Evolutionary conservation across 768 basidiomycete species (phyloP), one percentile per base, ranked within the genome.

Genomic region (Mycena galericulata): DNA sequence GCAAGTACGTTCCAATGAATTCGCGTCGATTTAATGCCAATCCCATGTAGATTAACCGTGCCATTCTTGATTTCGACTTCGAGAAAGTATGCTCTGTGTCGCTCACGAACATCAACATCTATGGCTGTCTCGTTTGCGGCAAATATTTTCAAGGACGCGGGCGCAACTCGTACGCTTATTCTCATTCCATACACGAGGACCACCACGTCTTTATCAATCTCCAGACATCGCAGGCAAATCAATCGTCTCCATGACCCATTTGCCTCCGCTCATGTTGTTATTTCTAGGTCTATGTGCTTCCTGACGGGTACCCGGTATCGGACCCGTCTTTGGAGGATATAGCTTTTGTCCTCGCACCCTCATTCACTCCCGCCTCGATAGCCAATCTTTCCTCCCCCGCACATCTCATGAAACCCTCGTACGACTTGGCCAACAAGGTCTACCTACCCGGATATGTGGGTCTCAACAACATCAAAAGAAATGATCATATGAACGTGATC

Each of bases 111-210:
- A 96, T 98, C 86, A 98, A 99, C 80, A 93, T 93, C 70, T 99
- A 99, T 76, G 96, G 95, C 36, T 99, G 98, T 77, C 89, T 99
- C 59, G 97, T 99, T 18, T 97, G 95, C 77, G 98, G 98, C 62
- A 99, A 98, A 83, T 99, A 98, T 79, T 99, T 98, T 77, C 97
- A 99, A 85, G 98, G 98, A 27, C 86, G 98, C 75, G 97, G 98
- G 38, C 91, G 92, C 70, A 94, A 87, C 49, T 96, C 96, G 63
- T 96, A 96, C 77, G 98, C 98, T 26, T 99, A 98, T 80, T 89
- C 96, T 18, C 98, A 99, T 81, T 93, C 96, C 50, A 97, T 99
- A 70, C 95, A 97, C 75, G 96, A 99, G 67, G 97, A 98, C 79
- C 97, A 99, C 77, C 96, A 99, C 75, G 98, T 99, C 63, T 99